These are phyloP conservation scores for Sporothrix phasma DNA, from an alignment of 2,329 filamentous ascomycete species.

Conservation along the genomic window DNA sequence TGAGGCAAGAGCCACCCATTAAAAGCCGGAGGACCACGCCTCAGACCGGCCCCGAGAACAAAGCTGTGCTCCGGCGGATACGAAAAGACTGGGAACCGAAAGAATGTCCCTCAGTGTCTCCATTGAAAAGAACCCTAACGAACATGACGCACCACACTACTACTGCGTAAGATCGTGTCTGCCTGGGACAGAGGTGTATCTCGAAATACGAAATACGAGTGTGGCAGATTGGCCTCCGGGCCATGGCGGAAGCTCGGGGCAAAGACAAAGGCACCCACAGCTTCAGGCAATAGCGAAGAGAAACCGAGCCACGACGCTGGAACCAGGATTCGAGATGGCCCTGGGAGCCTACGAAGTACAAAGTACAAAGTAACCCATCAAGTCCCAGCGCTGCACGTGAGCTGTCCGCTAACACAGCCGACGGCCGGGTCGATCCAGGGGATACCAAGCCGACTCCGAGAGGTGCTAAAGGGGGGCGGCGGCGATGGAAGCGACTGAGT, in stretches of 20 bases:
- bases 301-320: slow-evolving; percentile 6
- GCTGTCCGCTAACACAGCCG: not conserved
- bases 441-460: not conserved
- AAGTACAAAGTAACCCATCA: too few species aligned
- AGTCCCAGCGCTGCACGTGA: slow-evolving; percentile 5
- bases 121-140: not conserved
- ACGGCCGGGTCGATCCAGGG: not conserved
- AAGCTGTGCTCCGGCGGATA: not conserved
- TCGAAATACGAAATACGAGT: not conserved
- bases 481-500: not conserved
- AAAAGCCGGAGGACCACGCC: not conserved
- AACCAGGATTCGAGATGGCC: not conserved
- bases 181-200: slow-evolving; percentile 2
- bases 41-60: not conserved
- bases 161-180: slow-evolving; percentile 2
- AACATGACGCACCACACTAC: slow-evolving; percentile 12
- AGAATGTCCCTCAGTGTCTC: not conserved
- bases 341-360: not conserved
- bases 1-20: not conserved
- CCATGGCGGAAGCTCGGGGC: slow-evolving; percentile 17
- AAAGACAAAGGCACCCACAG: slow-evolving; percentile 5
- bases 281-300: slow-evolving; percentile 12
- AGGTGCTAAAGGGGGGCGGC: not conserved
- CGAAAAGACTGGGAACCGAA: slow-evolving; percentile 1
- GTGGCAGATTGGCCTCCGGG: not conserved